Evolutionary conservation across 306 rosid genomes (phyloP).

Genomic region (Inga oerstediana): DNA sequence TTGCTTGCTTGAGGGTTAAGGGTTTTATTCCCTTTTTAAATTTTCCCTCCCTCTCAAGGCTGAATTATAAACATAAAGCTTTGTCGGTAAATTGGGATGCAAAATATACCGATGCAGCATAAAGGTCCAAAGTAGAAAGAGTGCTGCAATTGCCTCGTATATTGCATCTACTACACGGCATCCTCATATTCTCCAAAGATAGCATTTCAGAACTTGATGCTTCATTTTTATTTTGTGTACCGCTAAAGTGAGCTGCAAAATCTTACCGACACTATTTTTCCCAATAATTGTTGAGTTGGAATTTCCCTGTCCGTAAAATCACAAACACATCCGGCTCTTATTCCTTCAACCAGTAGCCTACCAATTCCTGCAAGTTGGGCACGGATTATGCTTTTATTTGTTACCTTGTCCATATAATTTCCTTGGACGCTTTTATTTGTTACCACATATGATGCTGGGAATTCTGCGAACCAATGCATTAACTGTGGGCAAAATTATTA

Average conservation of each 20-base stretch:
- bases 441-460: not conserved
- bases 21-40: too few species aligned
- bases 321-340: not conserved
- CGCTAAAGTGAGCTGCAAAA: not conserved
- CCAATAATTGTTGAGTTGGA: slow-evolving; percentile 1
- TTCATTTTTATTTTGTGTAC: not conserved
- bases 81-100: slow-evolving; percentile 29
- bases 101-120: not conserved
- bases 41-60: not conserved
- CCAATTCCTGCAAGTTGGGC: not conserved
- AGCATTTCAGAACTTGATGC: slow-evolving; percentile 10
- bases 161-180: slow-evolving; percentile 25
- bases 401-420: too few species aligned
- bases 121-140: slow-evolving; percentile 41
- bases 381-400: too few species aligned
- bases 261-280: not conserved
- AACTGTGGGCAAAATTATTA: not conserved
- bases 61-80: not conserved
- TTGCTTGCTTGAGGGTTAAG: slow-evolving; percentile 38
- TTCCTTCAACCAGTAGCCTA: not conserved
- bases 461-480: not conserved
- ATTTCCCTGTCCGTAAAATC: not conserved
- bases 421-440: too few species aligned
- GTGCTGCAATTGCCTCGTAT: slow-evolving; percentile 14
- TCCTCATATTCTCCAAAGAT: slow-evolving; percentile 17